Percentiles rank a stretch among this genome's conserved stretches.
Conservation (phyloP, 306 rosid genomes). For the Chamaecrista fasciculata region DNA sequence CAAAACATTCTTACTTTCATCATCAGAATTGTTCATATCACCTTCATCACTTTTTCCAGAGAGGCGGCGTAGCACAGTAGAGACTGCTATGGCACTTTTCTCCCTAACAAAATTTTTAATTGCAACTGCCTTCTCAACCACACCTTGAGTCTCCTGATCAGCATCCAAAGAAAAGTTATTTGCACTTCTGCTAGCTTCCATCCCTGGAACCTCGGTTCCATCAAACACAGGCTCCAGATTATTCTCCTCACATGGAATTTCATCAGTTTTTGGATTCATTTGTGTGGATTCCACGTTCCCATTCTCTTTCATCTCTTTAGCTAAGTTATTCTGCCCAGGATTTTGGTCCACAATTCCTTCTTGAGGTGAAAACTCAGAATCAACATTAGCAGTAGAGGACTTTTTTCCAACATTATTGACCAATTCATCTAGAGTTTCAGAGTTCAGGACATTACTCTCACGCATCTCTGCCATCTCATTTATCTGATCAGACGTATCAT, state of each 20-base stretch:
- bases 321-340: constrained; percentile 22
- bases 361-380: constrained; percentile 30
- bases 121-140: constrained; percentile 58
- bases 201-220: constrained; percentile 53
- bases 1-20: constrained; percentile 34
- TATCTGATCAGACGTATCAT: constrained; percentile 25
- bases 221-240: constrained; percentile 54
- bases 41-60: constrained; percentile 51
- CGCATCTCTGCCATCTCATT: constrained; percentile 14
- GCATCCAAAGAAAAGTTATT: constrained; percentile 36
- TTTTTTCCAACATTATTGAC: constrained; percentile 15
- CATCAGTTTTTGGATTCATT: constrained; percentile 31
- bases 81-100: constrained; percentile 55
- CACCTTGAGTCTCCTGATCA: constrained; percentile 45
- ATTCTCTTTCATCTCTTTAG: constrained; percentile 19
- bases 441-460: constrained; percentile 19
- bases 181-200: constrained; percentile 42
- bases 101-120: constrained; percentile 68
- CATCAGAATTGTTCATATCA: constrained; percentile 9
- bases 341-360: constrained; percentile 25
- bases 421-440: constrained; percentile 16
- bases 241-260: constrained; percentile 36
- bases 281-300: constrained; percentile 24
- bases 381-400: constrained; percentile 5
- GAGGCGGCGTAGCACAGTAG: constrained; percentile 57